phyloP scores from a whole-genome alignment of 1,139 yeast genomes.

The Yamadazyma trypodendri region DNA sequence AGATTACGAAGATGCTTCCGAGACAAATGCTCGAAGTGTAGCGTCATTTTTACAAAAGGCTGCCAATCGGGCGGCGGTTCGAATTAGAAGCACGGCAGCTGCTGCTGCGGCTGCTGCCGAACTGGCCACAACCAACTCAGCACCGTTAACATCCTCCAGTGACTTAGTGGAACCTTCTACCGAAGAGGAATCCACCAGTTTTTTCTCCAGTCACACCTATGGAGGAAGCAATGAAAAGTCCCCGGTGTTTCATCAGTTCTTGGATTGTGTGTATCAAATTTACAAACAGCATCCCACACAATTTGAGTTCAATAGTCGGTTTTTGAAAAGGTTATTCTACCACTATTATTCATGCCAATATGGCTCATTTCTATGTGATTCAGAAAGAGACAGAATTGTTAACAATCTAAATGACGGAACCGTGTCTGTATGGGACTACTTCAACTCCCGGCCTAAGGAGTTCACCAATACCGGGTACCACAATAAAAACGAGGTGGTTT shows the following conservation, averaged over 20 bases:
- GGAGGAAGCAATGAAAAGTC: constrained; percentile 55
- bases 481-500: constrained; percentile 43
- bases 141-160: constrained; percentile 11
- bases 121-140: constrained; percentile 1
- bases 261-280: constrained; percentile 85
- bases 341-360: constrained; percentile 93
- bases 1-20: constrained; percentile 13
- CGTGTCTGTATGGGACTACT: constrained; percentile 91
- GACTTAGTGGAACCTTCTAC: constrained; percentile 13
- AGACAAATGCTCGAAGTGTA: constrained; percentile 16
- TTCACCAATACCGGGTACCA: constrained; percentile 56
- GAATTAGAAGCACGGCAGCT: constrained; percentile 41
- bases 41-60: constrained; percentile 39
- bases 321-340: constrained; percentile 76
- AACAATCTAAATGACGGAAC: constrained; percentile 47
- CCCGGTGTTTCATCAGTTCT: constrained; percentile 90
- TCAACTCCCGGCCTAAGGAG: constrained; percentile 71
- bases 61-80: constrained; percentile 28
- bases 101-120: constrained; percentile 18
- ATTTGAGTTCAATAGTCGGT: constrained; percentile 89
- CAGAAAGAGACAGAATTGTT: constrained; percentile 56
- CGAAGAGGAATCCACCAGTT: constrained; percentile 13
- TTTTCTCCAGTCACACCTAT: constrained; percentile 26
- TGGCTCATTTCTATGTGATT: constrained; percentile 81
- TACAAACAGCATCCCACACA: constrained; percentile 64